These are phyloP conservation scores for Lippia alba DNA, from an alignment of 305 asterid species.

Conservation along the genomic window DNA sequence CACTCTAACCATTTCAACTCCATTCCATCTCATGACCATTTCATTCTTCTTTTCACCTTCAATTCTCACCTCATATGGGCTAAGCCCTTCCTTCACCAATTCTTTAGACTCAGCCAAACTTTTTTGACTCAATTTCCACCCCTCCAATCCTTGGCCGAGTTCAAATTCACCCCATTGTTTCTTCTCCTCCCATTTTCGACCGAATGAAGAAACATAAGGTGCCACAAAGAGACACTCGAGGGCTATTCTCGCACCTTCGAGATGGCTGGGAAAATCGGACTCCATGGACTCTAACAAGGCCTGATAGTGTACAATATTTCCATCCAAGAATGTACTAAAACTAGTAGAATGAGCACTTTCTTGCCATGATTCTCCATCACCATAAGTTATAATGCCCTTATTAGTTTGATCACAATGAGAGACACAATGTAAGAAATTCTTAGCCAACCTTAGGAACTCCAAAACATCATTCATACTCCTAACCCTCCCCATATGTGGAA, in stretches of 20 bases:
- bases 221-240: constrained; percentile 37
- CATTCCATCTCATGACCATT: constrained; percentile 43
- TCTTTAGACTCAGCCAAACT: constrained; percentile 34
- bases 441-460: constrained; percentile 38
- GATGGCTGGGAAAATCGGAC: constrained; percentile 36
- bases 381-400: constrained; percentile 35
- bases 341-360: constrained; percentile 3
- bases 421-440: constrained; percentile 26
- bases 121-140: constrained; percentile 36
- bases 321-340: constrained; percentile 33
- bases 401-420: constrained; percentile 6
- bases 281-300: constrained; percentile 41
- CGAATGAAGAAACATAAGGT: constrained; percentile 27
- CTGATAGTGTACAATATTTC: constrained; percentile 21
- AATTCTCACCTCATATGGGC: constrained; percentile 36
- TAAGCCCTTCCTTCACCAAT: constrained; percentile 36
- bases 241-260: constrained; percentile 37
- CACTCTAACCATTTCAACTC: constrained; percentile 37
- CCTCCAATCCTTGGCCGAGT: constrained; percentile 23
- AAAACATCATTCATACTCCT: constrained; percentile 38
- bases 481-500: constrained; percentile 50
- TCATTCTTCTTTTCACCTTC: constrained; percentile 33
- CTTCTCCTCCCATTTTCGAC: constrained; percentile 37
- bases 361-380: constrained; percentile 26
- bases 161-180: constrained; percentile 21